Percentiles rank a stretch among this genome's conserved stretches.
These are phyloP conservation scores for Ceratocystis destructans DNA, from an alignment of 2,329 filamentous ascomycete species.

Conservation along the genomic window DNA sequence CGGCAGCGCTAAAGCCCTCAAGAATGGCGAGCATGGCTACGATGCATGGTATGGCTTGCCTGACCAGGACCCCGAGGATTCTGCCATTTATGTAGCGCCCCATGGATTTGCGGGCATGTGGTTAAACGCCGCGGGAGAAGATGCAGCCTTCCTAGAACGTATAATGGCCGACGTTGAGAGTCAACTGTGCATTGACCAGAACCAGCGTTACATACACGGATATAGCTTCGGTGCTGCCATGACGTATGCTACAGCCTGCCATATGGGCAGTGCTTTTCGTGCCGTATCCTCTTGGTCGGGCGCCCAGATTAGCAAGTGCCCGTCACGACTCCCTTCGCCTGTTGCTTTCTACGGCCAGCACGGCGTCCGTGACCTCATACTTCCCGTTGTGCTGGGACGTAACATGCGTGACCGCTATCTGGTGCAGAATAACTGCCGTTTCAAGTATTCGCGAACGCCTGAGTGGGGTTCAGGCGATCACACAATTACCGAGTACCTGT, in stretches of 20 bases:
- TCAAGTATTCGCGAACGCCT: constrained; percentile 22
- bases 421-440: constrained; percentile 26
- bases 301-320: constrained; percentile 25
- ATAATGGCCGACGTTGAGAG: constrained; percentile 29
- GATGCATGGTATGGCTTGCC: constrained; percentile 29
- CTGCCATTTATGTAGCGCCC: constrained; percentile 31
- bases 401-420: constrained; percentile 27
- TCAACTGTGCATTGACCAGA: constrained; percentile 32
- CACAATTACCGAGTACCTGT: constrained; percentile 24
- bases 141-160: constrained; percentile 29
- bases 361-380: constrained; percentile 27
- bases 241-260: constrained; percentile 30
- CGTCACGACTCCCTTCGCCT: constrained; percentile 24
- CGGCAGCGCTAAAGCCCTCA: constrained; percentile 28
- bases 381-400: constrained; percentile 26
- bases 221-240: constrained; percentile 34
- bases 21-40: constrained; percentile 24
- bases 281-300: constrained; percentile 27
- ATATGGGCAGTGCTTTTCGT: constrained; percentile 27
- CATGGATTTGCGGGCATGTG: constrained; percentile 30
- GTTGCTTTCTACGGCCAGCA: constrained; percentile 30
- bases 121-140: constrained; percentile 30
- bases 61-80: constrained; percentile 24
- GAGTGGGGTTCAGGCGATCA: constrained; percentile 19
- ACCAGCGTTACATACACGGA: constrained; percentile 31